Evolutionary conservation across 1,284 basidiomycete species (phyloP), one percentile per base, ranked within the genome.

Genomic region (Agroathelia rolfsii): DNA sequence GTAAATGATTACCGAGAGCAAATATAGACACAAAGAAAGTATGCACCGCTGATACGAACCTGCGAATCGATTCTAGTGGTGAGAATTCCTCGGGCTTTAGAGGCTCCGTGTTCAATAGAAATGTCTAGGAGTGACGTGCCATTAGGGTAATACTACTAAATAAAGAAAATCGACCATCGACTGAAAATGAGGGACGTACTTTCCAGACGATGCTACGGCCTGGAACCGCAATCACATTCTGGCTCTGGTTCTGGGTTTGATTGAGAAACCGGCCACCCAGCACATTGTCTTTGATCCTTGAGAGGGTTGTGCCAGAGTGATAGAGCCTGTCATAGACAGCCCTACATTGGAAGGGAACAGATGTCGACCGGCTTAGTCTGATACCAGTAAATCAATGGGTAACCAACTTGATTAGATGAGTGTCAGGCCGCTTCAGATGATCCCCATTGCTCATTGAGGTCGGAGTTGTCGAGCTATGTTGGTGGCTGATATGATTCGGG

Each of bases 21-120:
- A n/a, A n/a, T n/a, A n/a, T n/a, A n/a, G n/a, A n/a, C n/a, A n/a
- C n/a, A n/a, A n/a, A n/a, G n/a, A n/a, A n/a, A n/a, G n/a, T n/a
- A n/a, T n/a, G n/a, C n/a, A n/a, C n/a, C n/a, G n/a, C n/a, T n/a
- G n/a, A n/a, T n/a, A n/a, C n/a, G n/a, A n/a, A n/a, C n/a, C n/a
- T n/a, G n/a, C n/a, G n/a, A n/a, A n/a, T n/a, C n/a, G n/a, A n/a
- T n/a, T n/a, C n/a, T n/a, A 68, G 58, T 6, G 62, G 53, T 11
- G 62, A 58, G 27, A 69, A 55, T 5, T 65, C 51, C 3, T 62
- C 56, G 10, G 58, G 52, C 40, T 69, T 66, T 32, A 84, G 52
- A 3, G 79, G 79, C 44, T 76, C 76, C 6, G 43, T 19, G 26
- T 62, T 57, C 33, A 66, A 55, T 32, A 83, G 59, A 49, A 83